phyloP scores from a whole-genome alignment of 2,329 filamentous ascomycete genomes.

The Shiraia sp. region DNA sequence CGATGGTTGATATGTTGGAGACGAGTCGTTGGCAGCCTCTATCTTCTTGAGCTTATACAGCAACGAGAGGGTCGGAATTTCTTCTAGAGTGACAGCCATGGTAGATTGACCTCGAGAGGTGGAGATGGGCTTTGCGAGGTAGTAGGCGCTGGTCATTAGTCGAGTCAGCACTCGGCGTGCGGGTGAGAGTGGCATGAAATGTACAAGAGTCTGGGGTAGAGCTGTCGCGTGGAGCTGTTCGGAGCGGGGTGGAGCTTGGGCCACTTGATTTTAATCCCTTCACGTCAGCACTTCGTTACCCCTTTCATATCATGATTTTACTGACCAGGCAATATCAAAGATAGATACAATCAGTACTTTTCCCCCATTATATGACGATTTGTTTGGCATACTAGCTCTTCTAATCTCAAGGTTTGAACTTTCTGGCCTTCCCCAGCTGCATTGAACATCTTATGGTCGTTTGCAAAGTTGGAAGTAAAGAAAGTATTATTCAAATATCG shows the following conservation, averaged over 20 bases:
- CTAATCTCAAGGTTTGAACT: too few species aligned
- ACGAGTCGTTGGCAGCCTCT: slow-evolving; percentile 18
- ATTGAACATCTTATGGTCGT: too few species aligned
- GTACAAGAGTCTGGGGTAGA: not conserved
- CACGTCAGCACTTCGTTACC: not conserved
- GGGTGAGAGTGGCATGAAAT: not conserved
- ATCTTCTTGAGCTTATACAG: slow-evolving; percentile 68
- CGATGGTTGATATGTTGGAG: slow-evolving; percentile 19
- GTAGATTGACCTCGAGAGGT: slow-evolving; percentile 5
- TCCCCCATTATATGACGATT: too few species aligned
- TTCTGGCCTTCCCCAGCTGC: too few species aligned
- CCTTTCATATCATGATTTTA: too few species aligned
- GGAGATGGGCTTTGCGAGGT: slow-evolving; percentile 21
- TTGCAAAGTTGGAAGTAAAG: too few species aligned
- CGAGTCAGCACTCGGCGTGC: not conserved
- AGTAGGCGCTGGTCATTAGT: slow-evolving; percentile 28
- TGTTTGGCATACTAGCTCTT: too few species aligned
- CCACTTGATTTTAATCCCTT: not conserved
- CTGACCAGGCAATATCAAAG: too few species aligned
- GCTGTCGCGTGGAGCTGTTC: not conserved
- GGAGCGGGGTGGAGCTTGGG: not conserved
- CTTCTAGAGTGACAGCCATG: slow-evolving; percentile 45
- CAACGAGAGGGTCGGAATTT: slow-evolving; percentile 65
- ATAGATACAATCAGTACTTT: too few species aligned
- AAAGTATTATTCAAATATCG: too few species aligned